Conservation (phyloP, 805 yeast species). For the Clavispora carvajalis region DNA sequence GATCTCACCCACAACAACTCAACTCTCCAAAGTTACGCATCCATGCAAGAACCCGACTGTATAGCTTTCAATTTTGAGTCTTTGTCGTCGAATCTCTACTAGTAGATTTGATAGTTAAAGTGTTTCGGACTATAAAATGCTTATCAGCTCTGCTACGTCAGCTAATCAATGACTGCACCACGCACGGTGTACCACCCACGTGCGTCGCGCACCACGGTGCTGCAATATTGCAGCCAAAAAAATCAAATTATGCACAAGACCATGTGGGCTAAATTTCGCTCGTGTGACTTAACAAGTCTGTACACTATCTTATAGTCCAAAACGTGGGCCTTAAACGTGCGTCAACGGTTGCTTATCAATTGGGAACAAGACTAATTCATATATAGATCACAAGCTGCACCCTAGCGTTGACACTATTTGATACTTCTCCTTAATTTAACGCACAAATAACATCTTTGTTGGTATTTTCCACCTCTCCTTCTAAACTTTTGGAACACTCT, state of each 20-base stretch:
- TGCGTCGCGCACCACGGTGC: constrained; percentile 1
- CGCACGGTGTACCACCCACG: background rate
- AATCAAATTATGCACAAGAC: constrained; percentile 1
- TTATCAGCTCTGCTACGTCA: no score
- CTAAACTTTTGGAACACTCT: no score
- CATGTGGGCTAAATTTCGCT: background rate
- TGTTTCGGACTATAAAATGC: no score
- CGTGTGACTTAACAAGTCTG: background rate
- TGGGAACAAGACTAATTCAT: background rate
- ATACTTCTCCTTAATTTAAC: background rate
- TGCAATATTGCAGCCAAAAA: constrained; percentile 1
- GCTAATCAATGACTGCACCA: background rate
- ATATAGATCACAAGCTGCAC: background rate
- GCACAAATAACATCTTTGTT: no score
- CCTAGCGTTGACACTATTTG: background rate
- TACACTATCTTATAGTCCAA: background rate
- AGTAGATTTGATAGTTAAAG: no score
- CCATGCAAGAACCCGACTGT: no score
- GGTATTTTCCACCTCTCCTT: no score
- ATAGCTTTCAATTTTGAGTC: no score
- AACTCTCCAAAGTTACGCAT: no score
- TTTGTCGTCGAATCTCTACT: no score
- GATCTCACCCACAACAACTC: no score
- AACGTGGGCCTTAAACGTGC: constrained; percentile 2
- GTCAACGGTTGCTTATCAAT: background rate